Evolutionary conservation across 225 moss, liverwort and hornwort species (phyloP).

Genomic region (Bryoerythrophyllum caledonicum): DNA sequence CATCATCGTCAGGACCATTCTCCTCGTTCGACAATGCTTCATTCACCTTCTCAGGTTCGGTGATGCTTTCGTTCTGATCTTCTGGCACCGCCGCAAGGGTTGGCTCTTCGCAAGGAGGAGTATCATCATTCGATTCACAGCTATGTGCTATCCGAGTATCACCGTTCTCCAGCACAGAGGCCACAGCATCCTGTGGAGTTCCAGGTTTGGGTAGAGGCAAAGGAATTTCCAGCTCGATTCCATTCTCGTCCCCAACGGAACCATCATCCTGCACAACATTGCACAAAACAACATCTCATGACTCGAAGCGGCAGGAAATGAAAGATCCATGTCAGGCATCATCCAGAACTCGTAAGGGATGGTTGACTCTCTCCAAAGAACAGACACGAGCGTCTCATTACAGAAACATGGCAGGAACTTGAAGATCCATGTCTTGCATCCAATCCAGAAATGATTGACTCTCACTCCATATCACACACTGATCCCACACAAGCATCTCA

Average conservation of each 20-base stretch:
- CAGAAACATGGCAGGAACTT: too few relatives aligned
- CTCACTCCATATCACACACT: too few relatives aligned
- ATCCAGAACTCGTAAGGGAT: background rate
- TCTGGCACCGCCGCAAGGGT: constrained; percentile 2
- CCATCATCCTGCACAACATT: constrained; percentile 25
- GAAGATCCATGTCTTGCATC: too few relatives aligned
- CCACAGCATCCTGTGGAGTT: constrained; percentile 4
- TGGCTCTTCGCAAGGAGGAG: background rate
- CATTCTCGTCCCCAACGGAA: constrained; percentile 18
- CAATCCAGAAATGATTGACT: too few relatives aligned
- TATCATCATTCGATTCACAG: background rate
- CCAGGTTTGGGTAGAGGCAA: constrained; percentile 23
- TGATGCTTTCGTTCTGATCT: background rate
- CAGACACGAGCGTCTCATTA: background rate
- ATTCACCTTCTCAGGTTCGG: background rate
- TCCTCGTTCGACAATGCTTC: constrained; percentile 16
- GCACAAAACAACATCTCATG: background rate
- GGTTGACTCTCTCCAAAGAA: background rate
- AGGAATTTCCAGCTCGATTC: constrained; percentile 26
- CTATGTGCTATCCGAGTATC: constrained; percentile 12
- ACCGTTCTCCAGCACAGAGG: constrained; percentile 38
- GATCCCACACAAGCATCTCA: background rate
- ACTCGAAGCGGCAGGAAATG: background rate
- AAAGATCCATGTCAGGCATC: background rate
- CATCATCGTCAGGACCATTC: constrained; percentile 12